Base-by-base conservation (phyloP, 495 filamentous ascomycete species). In the Neurospora cerealis region DNA sequence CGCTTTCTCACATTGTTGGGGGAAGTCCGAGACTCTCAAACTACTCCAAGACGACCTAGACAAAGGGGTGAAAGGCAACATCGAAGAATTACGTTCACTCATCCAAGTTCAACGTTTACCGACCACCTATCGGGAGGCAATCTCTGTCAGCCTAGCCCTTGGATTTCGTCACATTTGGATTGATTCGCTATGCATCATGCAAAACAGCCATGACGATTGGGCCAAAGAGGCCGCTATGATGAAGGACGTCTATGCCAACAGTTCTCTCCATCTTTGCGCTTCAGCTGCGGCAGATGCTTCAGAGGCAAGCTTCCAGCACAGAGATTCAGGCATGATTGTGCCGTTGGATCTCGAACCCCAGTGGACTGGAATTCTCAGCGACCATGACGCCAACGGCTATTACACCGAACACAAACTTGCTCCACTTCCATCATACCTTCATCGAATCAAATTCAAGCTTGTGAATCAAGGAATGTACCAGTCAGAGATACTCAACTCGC, bases 391-490 rank as follows among this genome's bases (percentile, higher is more conserved):
- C 41, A 4, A n/a, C 5, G 0, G 19, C 42, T 3, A 0, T n/a
- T 8, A n/a, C 42, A 19, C 0, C 15, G 6, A n/a, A 4, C 0
- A 5, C 17, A 19, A 46, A 5, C 17, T 46, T 54, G 4, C 9
- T 24, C 54, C 54, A 66, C 15, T 66, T 19, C 54, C 54, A 34
- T 34, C 54, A 66, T 9, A 34, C 15, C 15, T 66, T 3, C 54
- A 19, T 34, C 28, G 8, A 2, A 9, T 66, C 28, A 66, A 66
- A 36, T 5, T 9, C 15, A 66, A 66, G 28, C 54, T 66, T 19
- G 28, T 66, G 6, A 34, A 34, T 9, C 0, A 0, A 2, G 1
- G 0, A 0, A 34, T 62, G 28, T 9, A 19, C 54, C 0, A 4
- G 0, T 4, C 15, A 15, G 54, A 66, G 5, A 15, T 66, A 9